phyloP scores from a whole-genome alignment of 139 green algal genomes.

The Chlorella vulgaris region DNA sequence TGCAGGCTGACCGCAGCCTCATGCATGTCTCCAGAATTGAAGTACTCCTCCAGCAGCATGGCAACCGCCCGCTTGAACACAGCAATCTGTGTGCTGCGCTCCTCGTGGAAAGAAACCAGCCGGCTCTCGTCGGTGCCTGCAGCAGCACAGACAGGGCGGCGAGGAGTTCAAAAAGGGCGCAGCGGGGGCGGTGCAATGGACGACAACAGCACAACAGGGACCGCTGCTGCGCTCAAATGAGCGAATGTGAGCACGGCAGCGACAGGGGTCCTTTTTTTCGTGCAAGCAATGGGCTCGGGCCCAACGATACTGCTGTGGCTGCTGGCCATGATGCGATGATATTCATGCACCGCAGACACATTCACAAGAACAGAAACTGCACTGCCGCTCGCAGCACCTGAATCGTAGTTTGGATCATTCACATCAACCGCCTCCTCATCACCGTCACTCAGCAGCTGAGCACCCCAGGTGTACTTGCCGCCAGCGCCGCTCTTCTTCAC shows the following conservation, averaged over 20 bases:
- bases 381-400: slow-evolving; percentile 36
- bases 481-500: slow-evolving; percentile 85
- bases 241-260: too few relatives aligned
- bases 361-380: too few relatives aligned
- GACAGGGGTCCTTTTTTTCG: neutral
- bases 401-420: slow-evolving; percentile 90
- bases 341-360: too few relatives aligned
- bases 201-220: neutral
- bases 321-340: too few relatives aligned
- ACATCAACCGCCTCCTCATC: slow-evolving; percentile 55
- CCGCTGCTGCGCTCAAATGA: too few relatives aligned
- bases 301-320: too few relatives aligned
- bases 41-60: slow-evolving; percentile 88
- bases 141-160: neutral
- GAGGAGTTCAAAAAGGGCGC: slow-evolving; percentile 42
- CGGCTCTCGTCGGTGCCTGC: slow-evolving; percentile 22
- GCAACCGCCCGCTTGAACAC: slow-evolving; percentile 43
- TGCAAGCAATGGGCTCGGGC: too few relatives aligned
- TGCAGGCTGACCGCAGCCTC: slow-evolving; percentile 54
- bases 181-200: neutral
- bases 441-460: slow-evolving; percentile 38
- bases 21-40: slow-evolving; percentile 69
- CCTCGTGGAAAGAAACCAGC: slow-evolving; percentile 29
- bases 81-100: slow-evolving; percentile 47
- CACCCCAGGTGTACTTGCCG: slow-evolving; percentile 89